A percentile compares a stretch with the other conserved stretches of the same genome.
Evolutionary conservation across 306 rosid genomes (phyloP).

Genomic region (Macrotyloma uniflorum): DNA sequence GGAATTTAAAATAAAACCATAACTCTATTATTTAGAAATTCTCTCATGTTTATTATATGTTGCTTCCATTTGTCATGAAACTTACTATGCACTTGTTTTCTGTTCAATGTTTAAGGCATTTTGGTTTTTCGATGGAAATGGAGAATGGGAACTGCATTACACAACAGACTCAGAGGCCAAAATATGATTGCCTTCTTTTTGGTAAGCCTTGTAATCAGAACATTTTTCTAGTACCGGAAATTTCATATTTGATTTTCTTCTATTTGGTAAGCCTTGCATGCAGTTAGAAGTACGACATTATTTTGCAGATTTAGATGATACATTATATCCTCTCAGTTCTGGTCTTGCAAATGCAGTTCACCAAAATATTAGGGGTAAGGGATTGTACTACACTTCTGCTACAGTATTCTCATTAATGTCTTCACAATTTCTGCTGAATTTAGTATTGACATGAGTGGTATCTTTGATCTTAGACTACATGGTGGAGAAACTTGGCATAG

Average conservation of each 20-base stretch:
- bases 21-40: background rate
- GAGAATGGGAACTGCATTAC: constrained; percentile 53
- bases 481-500: constrained; percentile 81
- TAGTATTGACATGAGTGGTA: constrained; percentile 18
- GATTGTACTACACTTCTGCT: background rate
- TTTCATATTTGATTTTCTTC: background rate
- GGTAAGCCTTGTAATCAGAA: constrained; percentile 50
- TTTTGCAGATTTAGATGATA: constrained; percentile 87
- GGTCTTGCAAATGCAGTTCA: constrained; percentile 63
- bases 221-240: background rate
- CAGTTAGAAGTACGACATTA: background rate
- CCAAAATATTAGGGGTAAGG: constrained; percentile 66
- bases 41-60: background rate
- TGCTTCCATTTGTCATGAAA: constrained; percentile 32
- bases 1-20: background rate
- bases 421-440: background rate
- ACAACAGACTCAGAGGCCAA: constrained; percentile 63
- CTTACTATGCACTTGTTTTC: constrained; percentile 29
- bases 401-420: background rate
- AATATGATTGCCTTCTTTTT: constrained; percentile 82
- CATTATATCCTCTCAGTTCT: constrained; percentile 76
- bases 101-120: constrained; percentile 18
- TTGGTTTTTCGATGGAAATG: constrained; percentile 45
- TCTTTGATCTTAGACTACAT: constrained; percentile 58
- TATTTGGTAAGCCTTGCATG: background rate